Conservation (phyloP, 768 basidiomycete genomes). For the Macrolepiota fuliginosa region DNA sequence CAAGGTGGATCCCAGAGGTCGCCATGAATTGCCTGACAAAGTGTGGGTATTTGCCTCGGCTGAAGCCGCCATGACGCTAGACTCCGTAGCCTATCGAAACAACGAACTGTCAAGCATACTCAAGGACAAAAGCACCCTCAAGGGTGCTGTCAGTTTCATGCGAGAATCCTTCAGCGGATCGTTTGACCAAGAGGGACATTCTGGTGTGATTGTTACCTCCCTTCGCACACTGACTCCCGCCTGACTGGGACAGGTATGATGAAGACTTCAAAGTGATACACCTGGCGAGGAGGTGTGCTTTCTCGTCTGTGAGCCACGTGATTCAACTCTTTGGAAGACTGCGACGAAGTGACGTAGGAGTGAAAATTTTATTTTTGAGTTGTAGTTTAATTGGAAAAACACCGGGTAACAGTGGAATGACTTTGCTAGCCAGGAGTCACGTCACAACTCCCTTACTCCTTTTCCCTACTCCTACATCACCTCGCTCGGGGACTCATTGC, state of each 20-base stretch:
- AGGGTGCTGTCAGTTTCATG: conserved; percentile 6
- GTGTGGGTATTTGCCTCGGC: conserved; percentile 4
- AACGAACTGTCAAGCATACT: conserved; percentile 2
- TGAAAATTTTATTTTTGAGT: no score
- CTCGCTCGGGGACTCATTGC: no score
- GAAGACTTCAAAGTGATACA: conserved; percentile 9
- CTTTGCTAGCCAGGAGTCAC: no score
- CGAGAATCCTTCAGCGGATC: neutral
- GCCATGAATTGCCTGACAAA: conserved; percentile 1
- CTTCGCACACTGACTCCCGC: neutral
- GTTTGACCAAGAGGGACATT: neutral
- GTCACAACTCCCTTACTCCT: no score
- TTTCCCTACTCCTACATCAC: no score
- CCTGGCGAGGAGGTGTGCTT: no score
- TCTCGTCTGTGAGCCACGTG: no score
- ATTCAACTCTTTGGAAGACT: no score
- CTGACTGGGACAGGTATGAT: neutral
- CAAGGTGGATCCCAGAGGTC: neutral
- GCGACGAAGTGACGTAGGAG: no score
- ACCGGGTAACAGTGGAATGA: no score
- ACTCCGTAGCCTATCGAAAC: neutral
- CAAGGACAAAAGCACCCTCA: neutral
- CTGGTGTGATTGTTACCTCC: neutral
- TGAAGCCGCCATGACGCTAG: neutral
- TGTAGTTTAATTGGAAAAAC: no score